phyloP scores from a whole-genome alignment of 2,329 filamentous ascomycete genomes.

The Xylaria sp. region DNA sequence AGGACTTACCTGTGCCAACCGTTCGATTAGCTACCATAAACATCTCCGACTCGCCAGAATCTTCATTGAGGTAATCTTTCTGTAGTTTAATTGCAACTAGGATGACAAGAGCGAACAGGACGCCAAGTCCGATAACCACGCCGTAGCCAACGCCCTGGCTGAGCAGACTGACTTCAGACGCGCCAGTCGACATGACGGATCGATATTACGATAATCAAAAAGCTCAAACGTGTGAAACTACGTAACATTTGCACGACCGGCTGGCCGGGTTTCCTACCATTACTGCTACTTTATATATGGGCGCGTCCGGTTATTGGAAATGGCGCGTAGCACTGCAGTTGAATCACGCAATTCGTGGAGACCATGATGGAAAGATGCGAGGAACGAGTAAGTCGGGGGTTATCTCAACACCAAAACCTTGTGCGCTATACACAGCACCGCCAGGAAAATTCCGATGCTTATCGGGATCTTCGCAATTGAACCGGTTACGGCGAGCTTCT shows the following conservation, averaged over 20 bases:
- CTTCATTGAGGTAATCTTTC: conserved; percentile 45
- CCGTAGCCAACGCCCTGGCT: conserved; percentile 46
- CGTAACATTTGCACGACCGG: neutral
- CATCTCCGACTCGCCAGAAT: conserved; percentile 48
- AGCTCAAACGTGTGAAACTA: neutral
- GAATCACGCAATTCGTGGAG: conserved; percentile 27
- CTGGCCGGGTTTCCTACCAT: neutral
- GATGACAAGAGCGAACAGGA: conserved; percentile 51
- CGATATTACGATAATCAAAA: neutral
- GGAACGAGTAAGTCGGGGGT: conserved; percentile 12
- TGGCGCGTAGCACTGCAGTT: conserved; percentile 1
- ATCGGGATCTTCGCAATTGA: neutral
- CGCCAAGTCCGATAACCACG: conserved; percentile 50
- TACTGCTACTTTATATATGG: neutral
- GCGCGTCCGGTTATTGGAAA: neutral
- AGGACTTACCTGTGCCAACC: conserved; percentile 30
- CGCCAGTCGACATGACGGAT: neutral
- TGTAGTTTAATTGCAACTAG: conserved; percentile 50
- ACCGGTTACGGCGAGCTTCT: neutral
- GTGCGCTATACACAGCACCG: conserved; percentile 1
- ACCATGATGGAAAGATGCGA: conserved; percentile 25
- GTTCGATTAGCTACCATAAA: conserved; percentile 42
- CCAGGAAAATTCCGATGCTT: neutral
- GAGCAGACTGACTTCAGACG: conserved; percentile 28
- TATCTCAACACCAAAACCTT: conserved; percentile 1